Conservation (phyloP, 768 basidiomycete genomes). For the Boletus vinaceobasis region DNA sequence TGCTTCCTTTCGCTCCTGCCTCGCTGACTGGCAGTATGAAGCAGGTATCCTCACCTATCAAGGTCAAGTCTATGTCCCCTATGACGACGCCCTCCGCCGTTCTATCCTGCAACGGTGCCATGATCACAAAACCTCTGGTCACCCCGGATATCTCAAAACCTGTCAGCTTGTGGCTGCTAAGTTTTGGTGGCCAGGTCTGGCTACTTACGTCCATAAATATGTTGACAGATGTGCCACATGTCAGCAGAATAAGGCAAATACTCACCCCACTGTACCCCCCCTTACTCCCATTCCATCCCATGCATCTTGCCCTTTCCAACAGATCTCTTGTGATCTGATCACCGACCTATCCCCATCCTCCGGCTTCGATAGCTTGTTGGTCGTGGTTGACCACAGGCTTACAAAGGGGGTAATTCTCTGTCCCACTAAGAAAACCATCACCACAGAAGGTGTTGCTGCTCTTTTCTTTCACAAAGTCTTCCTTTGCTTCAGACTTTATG, state of each 20-base stretch:
- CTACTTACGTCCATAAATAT: rapidly evolving
- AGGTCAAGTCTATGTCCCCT: no score
- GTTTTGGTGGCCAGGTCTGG: not conserved
- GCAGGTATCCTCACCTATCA: not conserved
- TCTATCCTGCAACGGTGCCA: no score
- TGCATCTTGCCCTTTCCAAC: not conserved
- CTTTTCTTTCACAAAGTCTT: not conserved
- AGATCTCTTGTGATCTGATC: not conserved
- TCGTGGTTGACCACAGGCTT: not conserved
- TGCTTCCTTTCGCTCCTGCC: rapidly evolving
- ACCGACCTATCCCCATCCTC: rapidly evolving
- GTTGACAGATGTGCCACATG: rapidly evolving
- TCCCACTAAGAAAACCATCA: not conserved
- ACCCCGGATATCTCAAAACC: not conserved
- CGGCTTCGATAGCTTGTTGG: not conserved
- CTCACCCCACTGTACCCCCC: not conserved
- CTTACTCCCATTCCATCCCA: no score
- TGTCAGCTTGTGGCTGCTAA: rapidly evolving
- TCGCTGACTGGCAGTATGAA: rapidly evolving
- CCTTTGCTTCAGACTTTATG: not conserved
- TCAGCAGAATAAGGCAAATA: not conserved
- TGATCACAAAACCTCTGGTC: no score
- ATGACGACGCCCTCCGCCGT: no score
- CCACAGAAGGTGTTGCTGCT: not conserved
- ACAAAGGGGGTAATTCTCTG: not conserved